These are phyloP conservation scores for Hymenoscyphus albidus DNA, from an alignment of 2,329 filamentous ascomycete genomes.

Conservation along the genomic window DNA sequence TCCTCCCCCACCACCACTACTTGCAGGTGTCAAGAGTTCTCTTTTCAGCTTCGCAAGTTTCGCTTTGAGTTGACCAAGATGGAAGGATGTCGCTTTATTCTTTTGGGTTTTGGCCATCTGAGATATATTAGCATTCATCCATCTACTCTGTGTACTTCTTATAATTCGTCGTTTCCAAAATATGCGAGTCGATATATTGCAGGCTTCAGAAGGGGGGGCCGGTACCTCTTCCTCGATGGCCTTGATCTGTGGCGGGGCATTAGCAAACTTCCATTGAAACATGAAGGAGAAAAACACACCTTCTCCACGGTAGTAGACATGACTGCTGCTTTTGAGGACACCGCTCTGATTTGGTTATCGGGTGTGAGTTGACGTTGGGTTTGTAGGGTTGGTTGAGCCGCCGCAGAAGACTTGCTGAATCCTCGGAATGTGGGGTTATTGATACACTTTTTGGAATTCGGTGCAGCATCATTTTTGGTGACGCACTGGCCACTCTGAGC, in stretches of 20 bases:
- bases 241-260: constrained; percentile 67
- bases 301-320: constrained; percentile 99
- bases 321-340: constrained; percentile 36
- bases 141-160: neutral
- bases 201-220: neutral
- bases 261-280: constrained; percentile 17
- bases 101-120: constrained; percentile 96
- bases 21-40: constrained; percentile 82
- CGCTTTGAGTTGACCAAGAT: constrained; percentile 94
- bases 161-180: neutral
- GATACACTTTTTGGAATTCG: neutral
- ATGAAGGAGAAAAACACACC: constrained; percentile 46
- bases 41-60: constrained; percentile 97
- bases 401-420: constrained; percentile 1
- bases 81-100: constrained; percentile 92
- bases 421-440: neutral
- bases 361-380: neutral
- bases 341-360: no score
- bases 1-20: constrained; percentile 80
- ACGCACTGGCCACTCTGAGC: neutral
- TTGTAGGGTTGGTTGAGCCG: neutral
- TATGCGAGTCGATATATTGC: constrained; percentile 12
- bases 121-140: constrained; percentile 16
- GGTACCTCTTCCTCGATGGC: constrained; percentile 89
- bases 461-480: neutral